These are phyloP conservation scores for Phytophthora tentaculata DNA, from an alignment of 352 stramenopile genomes.

Conservation along the genomic window DNA sequence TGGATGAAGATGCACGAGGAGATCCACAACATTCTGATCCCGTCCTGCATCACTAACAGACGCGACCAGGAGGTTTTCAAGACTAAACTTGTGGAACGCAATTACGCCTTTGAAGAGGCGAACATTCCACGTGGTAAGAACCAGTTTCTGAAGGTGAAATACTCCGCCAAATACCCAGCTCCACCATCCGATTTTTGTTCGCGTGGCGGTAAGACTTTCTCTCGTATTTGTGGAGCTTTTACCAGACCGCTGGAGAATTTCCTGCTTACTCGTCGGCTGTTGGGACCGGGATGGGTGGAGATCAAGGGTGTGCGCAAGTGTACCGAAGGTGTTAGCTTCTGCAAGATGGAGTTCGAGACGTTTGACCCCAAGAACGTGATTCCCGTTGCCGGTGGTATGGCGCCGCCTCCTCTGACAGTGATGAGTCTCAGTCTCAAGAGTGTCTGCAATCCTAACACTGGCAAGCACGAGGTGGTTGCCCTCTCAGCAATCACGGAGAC, in stretches of 20 bases:
- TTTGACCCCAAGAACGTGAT: constrained; percentile 92
- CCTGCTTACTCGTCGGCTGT: constrained; percentile 96
- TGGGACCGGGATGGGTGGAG: constrained; percentile 98
- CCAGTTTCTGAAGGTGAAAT: constrained; percentile 98
- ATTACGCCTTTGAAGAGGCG: constrained; percentile 98
- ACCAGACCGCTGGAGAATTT: constrained; percentile 97
- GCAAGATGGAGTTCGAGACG: constrained; percentile 94
- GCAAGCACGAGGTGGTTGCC: constrained; percentile 96
- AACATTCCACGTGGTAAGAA: constrained; percentile 95
- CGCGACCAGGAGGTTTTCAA: constrained; percentile 89
- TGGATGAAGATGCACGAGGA: constrained; percentile 92
- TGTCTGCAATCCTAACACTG: constrained; percentile 95
- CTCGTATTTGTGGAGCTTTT: constrained; percentile 95
- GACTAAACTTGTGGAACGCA: constrained; percentile 95
- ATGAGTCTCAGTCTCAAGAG: constrained; percentile 98
- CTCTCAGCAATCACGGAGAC: constrained; percentile 82
- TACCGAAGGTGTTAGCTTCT: constrained; percentile 88
- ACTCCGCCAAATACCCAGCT: constrained; percentile 92
- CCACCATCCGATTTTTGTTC: constrained; percentile 86
- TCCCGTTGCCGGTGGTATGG: constrained; percentile 71
- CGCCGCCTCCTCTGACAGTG: constrained; percentile 93
- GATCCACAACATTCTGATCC: constrained; percentile 91
- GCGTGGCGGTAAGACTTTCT: constrained; percentile 91
- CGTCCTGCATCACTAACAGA: constrained; percentile 74
- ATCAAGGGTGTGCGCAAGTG: constrained; percentile 89